phyloP scores from a whole-genome alignment of 164 flowering plant genomes.

The Chimonanthus salicifolius region DNA sequence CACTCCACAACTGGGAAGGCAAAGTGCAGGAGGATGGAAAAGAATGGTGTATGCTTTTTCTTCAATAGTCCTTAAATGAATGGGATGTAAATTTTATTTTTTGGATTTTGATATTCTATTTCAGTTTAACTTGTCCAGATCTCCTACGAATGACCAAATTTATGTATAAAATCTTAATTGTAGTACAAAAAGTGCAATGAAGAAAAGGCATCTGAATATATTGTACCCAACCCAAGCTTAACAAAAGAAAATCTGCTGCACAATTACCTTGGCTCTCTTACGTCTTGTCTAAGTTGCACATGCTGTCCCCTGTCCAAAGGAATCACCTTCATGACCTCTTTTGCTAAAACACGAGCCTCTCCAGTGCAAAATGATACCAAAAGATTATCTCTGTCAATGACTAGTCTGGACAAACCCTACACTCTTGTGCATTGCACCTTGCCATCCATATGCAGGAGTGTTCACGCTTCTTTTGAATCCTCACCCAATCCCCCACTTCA shows the following conservation, averaged over 20 bases:
- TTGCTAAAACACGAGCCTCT: slow-evolving; percentile 74
- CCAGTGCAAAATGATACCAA: slow-evolving; percentile 91
- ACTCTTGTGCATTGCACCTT: slow-evolving; percentile 84
- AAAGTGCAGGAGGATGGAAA: no score
- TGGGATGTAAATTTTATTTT: no score
- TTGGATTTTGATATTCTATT: no score
- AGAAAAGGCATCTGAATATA: no score
- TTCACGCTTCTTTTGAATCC: slow-evolving; percentile 72
- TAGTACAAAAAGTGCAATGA: neutral
- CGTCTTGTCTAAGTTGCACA: slow-evolving; percentile 78
- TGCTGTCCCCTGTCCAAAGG: slow-evolving; percentile 98
- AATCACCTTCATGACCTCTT: slow-evolving; percentile 82
- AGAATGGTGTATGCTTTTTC: no score
- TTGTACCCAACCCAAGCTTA: neutral
- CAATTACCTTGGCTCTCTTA: slow-evolving; percentile 81
- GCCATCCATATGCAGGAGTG: slow-evolving; percentile 90
- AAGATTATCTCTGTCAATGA: slow-evolving; percentile 64
- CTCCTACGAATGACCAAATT: no score
- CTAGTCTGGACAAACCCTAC: slow-evolving; percentile 94
- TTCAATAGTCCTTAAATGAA: no score
- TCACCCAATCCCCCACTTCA: slow-evolving; percentile 95
- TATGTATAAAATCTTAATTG: neutral
- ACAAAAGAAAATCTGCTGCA: neutral
- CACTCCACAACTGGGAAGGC: no score
- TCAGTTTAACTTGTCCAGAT: no score